phyloP scores from a whole-genome alignment of 169 alveolate genomes.

The Eimeria necatrix region DNA sequence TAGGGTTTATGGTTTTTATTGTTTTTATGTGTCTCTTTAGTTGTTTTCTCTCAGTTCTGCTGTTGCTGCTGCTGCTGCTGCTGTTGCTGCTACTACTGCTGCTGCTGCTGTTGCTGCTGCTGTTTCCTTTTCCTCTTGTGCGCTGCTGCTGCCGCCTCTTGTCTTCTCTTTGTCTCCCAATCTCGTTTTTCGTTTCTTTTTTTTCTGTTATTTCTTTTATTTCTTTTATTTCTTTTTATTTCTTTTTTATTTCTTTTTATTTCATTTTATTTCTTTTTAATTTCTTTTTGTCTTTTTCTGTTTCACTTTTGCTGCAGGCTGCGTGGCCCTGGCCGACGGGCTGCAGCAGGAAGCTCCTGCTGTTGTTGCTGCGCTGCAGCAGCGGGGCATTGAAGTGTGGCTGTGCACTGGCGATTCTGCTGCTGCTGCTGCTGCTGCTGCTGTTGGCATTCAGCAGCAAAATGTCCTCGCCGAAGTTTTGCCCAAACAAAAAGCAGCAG shows the following conservation, averaged over 20 bases:
- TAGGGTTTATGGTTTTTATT: no score
- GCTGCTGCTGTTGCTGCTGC: neutral
- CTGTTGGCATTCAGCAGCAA: neutral
- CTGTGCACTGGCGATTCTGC: neutral
- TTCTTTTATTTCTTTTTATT: no score
- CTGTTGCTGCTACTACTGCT: neutral
- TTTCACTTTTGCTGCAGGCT: neutral
- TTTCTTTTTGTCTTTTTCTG: no score
- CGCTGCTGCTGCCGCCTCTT: neutral
- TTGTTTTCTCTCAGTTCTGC: no score
- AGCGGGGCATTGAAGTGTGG: neutral
- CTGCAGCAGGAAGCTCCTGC: neutral
- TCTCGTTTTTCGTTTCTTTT: neutral
- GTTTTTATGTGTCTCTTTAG: no score
- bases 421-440: neutral
- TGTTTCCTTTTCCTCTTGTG: neutral
- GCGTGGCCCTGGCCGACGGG: neutral
- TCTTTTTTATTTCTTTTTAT: no score
- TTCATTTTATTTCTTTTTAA: neutral
- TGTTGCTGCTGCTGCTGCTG: no score
- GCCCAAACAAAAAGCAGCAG: neutral
- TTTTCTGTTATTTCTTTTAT: no score
- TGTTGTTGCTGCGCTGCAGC: neutral
- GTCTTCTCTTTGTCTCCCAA: neutral
- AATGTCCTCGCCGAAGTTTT: neutral